Evolutionary conservation across 768 basidiomycete genomes (phyloP), one percentile per base, ranked within the genome.

Genomic region (Pleurotus tuoliensis): DNA sequence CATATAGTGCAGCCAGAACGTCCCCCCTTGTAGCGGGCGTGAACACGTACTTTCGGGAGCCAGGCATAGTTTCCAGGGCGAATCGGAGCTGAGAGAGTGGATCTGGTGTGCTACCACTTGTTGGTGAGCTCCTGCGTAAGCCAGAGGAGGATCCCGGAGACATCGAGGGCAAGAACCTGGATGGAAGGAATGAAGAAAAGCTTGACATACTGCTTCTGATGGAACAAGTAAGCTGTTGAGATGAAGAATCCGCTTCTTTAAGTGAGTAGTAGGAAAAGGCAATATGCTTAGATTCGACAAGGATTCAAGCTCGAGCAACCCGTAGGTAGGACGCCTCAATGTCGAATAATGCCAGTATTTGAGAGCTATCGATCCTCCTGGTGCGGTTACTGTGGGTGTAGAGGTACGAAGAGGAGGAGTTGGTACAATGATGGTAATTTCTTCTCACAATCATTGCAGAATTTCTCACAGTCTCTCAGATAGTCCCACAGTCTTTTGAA

Each of bases 1-100:
- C 81, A 65, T 92, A 93, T 1, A 94, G 79, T 63, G 89, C 90
- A 22, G 82, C 79, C n/a, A 93, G 77, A 24, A 92, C 88, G 68
- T 92, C 88, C 50, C 87, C 84, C 47, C 92, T 84, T 6, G 87
- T 87, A 12, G 84, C 76, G 25, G 83, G 80, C 0, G 86, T 86
- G 66, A 91, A 92, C 2, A 81, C 78, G 67, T 88, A 90, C 71
- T 92, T 91, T 59, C 87, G 73, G 4, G 87, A 84, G 41, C 83
- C 84, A 3, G 90, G 88, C 85, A 92, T 87, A 4, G 87, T 89
- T 69, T 92, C 90, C 59, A 92, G 78, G 1, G 82, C 78, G 62
- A 88, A 88, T 41, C 88, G 80, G 37, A 92, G 83, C 58, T 88
- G 88, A 11, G 86, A 82, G 2, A 91, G 75, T 12, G 86, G 80